Evolutionary conservation across 2,329 filamentous ascomycete species (phyloP).

Genomic region (Calonectria pteridis): DNA sequence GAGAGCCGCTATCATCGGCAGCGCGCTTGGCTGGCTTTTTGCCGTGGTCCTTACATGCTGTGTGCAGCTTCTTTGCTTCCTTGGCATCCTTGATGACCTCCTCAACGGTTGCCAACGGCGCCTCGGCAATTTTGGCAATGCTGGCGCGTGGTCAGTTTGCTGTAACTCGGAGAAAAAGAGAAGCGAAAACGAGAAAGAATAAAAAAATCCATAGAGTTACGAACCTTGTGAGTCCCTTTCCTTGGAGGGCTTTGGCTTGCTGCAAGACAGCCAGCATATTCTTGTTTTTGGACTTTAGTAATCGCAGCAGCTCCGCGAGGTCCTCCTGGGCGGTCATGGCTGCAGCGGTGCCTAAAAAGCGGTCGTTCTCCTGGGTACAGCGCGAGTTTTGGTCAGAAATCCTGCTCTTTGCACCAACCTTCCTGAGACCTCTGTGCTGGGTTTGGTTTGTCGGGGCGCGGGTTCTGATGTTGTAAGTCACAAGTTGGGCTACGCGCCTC

Average conservation of each 20-base stretch:
- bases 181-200: background rate
- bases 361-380: background rate
- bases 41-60: slow-evolving; percentile 66
- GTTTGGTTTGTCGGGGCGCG: background rate
- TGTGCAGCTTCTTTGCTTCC: slow-evolving; percentile 63
- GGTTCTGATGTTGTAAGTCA: slow-evolving; percentile 34
- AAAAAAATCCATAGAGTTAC: rapidly evolving
- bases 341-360: background rate
- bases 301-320: slow-evolving; percentile 70
- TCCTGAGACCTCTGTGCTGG: background rate
- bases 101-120: slow-evolving; percentile 58
- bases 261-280: slow-evolving; percentile 71
- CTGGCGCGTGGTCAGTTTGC: slow-evolving; percentile 46
- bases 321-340: slow-evolving; percentile 70
- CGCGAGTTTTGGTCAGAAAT: background rate
- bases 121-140: slow-evolving; percentile 67
- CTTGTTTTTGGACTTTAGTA: slow-evolving; percentile 70
- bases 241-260: slow-evolving; percentile 69
- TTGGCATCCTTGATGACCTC: slow-evolving; percentile 62
- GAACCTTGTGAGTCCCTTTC: slow-evolving; percentile 68
- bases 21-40: slow-evolving; percentile 54
- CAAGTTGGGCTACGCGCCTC: slow-evolving; percentile 21
- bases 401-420: background rate
- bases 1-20: slow-evolving; percentile 35
- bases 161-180: background rate